Evolutionary conservation across 345 rosid genomes (phyloP), one percentile per base, ranked within the genome.

Genomic region (Citrus reticulata): DNA sequence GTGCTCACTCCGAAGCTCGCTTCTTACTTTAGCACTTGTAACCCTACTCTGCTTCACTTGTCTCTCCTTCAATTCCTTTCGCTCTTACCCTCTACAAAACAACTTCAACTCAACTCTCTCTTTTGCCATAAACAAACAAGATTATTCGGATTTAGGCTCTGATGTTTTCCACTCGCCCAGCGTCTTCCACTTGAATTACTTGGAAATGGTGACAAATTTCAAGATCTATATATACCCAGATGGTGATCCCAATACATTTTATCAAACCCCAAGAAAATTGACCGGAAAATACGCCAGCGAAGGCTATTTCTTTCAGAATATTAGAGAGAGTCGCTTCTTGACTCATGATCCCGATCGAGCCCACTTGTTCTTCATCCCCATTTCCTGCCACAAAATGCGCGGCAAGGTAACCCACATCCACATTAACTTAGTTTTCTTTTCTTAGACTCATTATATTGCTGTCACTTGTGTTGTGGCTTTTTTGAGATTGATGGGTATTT

Each of bases 311-410:
- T 96, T 96, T 80, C 97, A 93, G 90, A 96, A 94, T 63, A 91
- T 96, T 0, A 81, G 99, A 49, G 98, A 91, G 83, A 87, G 92
- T 75, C 81, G 69, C 5, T 96, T 96, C 75, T 86, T 94, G 11
- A 93, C 95, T 37, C 80, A 81, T 17, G 92, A 96, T 90, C 97
- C 98, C 22, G 93, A 93, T 61, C 87, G 88, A 39, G 98, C 99
- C 17, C 94, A 94, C 83, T 90, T 93, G 81, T 96, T 96, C 81
- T 96, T 94, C 85, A 86, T 96, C 76, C 99, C 99, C 19, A 90
- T 96, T 34, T 96, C 98, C 6, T 94, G 97, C 84, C 99, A 94
- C 79, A 96, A 96, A 88, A 96, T 96, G 99, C 94, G 99, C 20
- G 98, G 99, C 79, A 94, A 93, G 94, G 99, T 94, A 85, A 9